Evolutionary conservation across 306 rosid species (phyloP).

Genomic region (Acacia crassicarpa): DNA sequence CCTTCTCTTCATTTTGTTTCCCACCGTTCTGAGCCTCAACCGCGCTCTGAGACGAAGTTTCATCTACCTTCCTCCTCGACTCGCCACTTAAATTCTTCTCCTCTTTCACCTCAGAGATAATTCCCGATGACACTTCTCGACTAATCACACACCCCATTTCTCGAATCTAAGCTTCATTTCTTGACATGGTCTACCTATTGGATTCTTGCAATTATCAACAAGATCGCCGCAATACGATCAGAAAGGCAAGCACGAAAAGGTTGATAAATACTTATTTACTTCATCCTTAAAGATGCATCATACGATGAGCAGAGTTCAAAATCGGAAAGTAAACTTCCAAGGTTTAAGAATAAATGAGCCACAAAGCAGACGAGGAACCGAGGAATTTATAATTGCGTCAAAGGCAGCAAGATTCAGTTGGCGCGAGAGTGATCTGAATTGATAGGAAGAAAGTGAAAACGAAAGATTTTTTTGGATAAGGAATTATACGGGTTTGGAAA

Average conservation of each 20-base stretch:
- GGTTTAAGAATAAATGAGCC: constrained; percentile 23
- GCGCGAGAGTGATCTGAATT: constrained; percentile 35
- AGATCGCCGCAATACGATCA: constrained; percentile 41
- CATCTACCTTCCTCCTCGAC: constrained; percentile 59
- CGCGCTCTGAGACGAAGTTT: constrained; percentile 42
- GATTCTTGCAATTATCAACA: constrained; percentile 22
- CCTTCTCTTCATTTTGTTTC: constrained; percentile 55
- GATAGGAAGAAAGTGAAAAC: constrained; percentile 37
- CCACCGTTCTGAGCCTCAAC: constrained; percentile 56
- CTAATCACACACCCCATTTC: constrained; percentile 88
- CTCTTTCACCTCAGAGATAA: constrained; percentile 57
- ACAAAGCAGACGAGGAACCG: background rate
- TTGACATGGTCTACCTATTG: constrained; percentile 42
- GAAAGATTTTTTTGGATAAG: constrained; percentile 16
- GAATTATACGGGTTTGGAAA: constrained; percentile 32
- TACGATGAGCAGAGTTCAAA: constrained; percentile 26
- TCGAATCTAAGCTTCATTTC: constrained; percentile 60
- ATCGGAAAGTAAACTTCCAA: constrained; percentile 18
- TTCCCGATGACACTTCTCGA: constrained; percentile 66
- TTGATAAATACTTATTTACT: background rate
- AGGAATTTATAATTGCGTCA: constrained; percentile 25
- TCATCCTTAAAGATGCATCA: constrained; percentile 8
- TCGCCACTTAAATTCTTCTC: constrained; percentile 54
- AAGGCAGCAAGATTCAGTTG: constrained; percentile 36
- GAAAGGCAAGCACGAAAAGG: background rate